Evolutionary conservation across 1,139 yeast genomes (phyloP), one percentile per base, ranked within the genome.

Genomic region (Blastobotrys illinoisensis): DNA sequence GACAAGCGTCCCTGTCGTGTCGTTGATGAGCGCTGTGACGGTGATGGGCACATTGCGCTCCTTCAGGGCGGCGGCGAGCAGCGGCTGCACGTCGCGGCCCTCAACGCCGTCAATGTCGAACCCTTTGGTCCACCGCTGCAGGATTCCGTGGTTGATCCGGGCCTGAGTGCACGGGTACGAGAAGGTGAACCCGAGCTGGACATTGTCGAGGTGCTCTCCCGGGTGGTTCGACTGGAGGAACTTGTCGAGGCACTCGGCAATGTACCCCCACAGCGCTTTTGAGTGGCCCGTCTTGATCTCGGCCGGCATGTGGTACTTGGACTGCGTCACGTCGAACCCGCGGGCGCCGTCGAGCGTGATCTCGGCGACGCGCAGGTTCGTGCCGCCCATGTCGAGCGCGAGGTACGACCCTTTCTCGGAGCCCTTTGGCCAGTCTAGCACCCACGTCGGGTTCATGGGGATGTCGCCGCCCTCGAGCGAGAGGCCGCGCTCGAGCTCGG

Each of bases 371-470:
- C 97, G 82, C 71, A 90, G 79, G 75, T 90, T 90, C 62, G 97
- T 90, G 61, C 97, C 97, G 70, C 97, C 97, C 74, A 93, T 81
- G 72, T 93, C 99, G 59, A 93, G 86, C 53, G 98, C 97, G 69
- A 93, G 75, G 72, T 81, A 93, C 62, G 88, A 85, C 61, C 99
- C 99, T 48, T 78, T 79, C 73, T 93, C 99, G 62, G 82, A 74
- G 64, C 98, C 98, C 49, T 95, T 85, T 58, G 99, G 98, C 77
- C 77, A 85, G 66, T 87, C 95, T 80, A 89, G 78, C 54, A 91
- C 97, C 97, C 97, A 91, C 60, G 95, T 88, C 47, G 96, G 96
- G 67, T 86, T 89, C 99, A 91, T 93, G 57, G 98, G 98, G 56
- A 68, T 68, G 19, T 62, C 57, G 19, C 71, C 70, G 18, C 70